These are phyloP conservation scores for Neurospora sp. DNA, from an alignment of 495 filamentous ascomycete species.

Conservation along the genomic window DNA sequence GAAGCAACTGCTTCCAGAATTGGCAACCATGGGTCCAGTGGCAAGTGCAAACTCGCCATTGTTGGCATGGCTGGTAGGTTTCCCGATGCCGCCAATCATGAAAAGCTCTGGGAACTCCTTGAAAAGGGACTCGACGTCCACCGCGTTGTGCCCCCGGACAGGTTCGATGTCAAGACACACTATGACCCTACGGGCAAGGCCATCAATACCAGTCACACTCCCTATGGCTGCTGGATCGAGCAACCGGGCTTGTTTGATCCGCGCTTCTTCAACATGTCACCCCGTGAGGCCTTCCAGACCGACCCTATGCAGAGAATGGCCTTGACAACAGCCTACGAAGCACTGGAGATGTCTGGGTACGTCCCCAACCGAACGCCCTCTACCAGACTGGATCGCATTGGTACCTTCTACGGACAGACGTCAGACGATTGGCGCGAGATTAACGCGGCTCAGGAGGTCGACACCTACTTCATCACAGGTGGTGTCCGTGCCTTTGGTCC, in stretches of 20 bases:
- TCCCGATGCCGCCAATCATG: slow-evolving; percentile 54
- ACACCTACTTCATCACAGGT: slow-evolving; percentile 90
- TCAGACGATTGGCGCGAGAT: slow-evolving; percentile 90
- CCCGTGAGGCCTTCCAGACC: slow-evolving; percentile 78
- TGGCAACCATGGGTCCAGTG: slow-evolving; percentile 33
- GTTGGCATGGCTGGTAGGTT: slow-evolving; percentile 71
- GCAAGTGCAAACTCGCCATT: slow-evolving; percentile 51
- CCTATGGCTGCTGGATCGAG: slow-evolving; percentile 83
- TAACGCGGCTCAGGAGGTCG: slow-evolving; percentile 80
- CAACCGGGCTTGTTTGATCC: slow-evolving; percentile 79
- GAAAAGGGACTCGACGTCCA: slow-evolving; percentile 55
- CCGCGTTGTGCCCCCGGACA: slow-evolving; percentile 54
- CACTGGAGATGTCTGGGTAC: slow-evolving; percentile 84
- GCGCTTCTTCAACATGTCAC: slow-evolving; percentile 93
- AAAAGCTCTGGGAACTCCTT: slow-evolving; percentile 63
- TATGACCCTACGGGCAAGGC: slow-evolving; percentile 64
- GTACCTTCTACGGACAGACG: slow-evolving; percentile 88
- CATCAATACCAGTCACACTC: slow-evolving; percentile 73
- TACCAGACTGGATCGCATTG: slow-evolving; percentile 72
- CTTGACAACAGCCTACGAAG: slow-evolving; percentile 78
- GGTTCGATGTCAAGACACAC: slow-evolving; percentile 73
- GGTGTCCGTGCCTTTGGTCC: slow-evolving; percentile 81
- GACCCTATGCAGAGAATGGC: slow-evolving; percentile 86
- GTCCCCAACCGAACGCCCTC: slow-evolving; percentile 80
- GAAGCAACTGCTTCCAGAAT: slow-evolving; percentile 23